phyloP scores from a whole-genome alignment of 257 asterid genomes.

The Nicotiana obtusifolia region DNA sequence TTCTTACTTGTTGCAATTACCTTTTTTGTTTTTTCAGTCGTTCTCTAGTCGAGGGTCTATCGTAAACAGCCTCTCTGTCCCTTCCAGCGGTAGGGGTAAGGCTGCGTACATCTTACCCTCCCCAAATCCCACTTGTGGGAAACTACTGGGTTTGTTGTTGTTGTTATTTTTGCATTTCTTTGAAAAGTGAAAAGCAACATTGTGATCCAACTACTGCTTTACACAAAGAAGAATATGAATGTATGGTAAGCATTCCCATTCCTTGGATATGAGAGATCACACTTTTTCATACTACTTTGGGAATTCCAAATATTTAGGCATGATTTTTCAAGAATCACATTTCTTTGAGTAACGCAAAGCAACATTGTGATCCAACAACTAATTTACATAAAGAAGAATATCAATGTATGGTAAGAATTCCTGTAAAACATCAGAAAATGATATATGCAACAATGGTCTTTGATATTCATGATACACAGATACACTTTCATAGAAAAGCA shows the following conservation, averaged over 20 bases:
- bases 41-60: too few species aligned
- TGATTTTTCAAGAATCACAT: not conserved
- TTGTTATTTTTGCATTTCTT: not conserved
- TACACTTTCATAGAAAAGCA: not conserved
- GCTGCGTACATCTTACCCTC: too few species aligned
- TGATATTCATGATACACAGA: not conserved
- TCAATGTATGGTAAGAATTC: not conserved
- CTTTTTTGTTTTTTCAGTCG: too few species aligned
- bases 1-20: too few species aligned
- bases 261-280: not conserved
- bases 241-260: not conserved
- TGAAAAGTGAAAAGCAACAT: not conserved
- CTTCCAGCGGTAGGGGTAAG: too few species aligned
- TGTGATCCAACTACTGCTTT: conserved; percentile 1
- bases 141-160: too few species aligned
- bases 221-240: not conserved
- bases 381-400: too few species aligned
- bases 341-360: not conserved
- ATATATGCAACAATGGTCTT: not conserved
- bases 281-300: not conserved
- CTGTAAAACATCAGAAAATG: not conserved
- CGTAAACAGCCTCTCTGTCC: too few species aligned
- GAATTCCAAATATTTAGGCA: not conserved
- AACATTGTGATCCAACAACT: not conserved
- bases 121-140: too few species aligned